phyloP scores from a whole-genome alignment of 2,329 filamentous ascomycete species.

The Pseudocercospora eumusae region DNA sequence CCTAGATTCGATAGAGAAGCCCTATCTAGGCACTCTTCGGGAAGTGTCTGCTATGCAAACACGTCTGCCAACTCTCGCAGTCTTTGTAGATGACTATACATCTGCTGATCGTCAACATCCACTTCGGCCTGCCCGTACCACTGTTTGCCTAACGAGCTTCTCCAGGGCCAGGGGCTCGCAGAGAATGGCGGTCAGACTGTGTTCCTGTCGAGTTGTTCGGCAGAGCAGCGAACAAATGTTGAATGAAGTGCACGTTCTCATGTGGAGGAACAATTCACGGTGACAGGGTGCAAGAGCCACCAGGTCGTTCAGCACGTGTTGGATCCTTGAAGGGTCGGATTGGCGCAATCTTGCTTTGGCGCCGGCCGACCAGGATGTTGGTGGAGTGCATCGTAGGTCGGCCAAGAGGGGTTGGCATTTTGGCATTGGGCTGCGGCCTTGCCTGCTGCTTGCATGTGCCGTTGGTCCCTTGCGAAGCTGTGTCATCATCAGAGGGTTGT shows the following conservation, averaged over 20 bases:
- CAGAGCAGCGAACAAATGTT: not conserved
- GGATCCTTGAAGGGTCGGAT: not conserved
- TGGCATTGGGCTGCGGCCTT: not conserved
- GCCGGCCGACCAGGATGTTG: not conserved
- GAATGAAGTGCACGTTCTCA: not conserved
- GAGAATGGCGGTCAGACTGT: not conserved
- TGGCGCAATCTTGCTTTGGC: slow-evolving; percentile 1
- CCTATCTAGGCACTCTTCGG: not conserved
- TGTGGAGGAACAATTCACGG: not conserved
- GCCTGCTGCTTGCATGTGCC: not conserved
- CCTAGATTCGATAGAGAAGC: not conserved
- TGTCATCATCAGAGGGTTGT: not conserved
- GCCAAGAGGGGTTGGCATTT: not conserved
- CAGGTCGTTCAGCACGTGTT: not conserved
- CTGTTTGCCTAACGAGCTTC: slow-evolving; percentile 2
- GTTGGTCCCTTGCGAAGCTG: not conserved
- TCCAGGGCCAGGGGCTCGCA: not conserved
- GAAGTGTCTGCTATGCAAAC: not conserved
- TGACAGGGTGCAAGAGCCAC: not conserved
- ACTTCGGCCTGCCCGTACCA: not conserved
- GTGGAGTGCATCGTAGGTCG: not conserved
- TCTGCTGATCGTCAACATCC: not conserved
- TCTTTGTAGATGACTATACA: not conserved
- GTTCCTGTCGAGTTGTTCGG: not conserved
- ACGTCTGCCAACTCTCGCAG: not conserved